phyloP scores from a whole-genome alignment of 192 early-diverging fungal genomes.

The Borealophlyctis nickersoniae region DNA sequence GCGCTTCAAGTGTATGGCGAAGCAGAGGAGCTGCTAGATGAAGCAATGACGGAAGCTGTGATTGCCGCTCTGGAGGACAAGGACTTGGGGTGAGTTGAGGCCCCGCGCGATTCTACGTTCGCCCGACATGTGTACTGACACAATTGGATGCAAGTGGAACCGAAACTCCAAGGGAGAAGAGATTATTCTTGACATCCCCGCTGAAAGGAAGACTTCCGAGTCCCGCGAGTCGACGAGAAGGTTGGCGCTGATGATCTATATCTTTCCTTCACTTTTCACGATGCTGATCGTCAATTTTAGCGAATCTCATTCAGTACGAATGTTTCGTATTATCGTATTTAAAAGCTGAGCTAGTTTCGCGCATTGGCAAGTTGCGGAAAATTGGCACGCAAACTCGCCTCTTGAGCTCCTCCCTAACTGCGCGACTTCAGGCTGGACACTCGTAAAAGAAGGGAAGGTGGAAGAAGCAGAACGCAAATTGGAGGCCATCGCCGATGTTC shows the following conservation, averaged over 20 bases:
- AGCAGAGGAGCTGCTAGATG: conserved; percentile 45
- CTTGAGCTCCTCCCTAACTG: not conserved
- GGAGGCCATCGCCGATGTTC: conserved; percentile 5
- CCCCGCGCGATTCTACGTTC: not conserved
- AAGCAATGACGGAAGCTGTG: conserved; percentile 51
- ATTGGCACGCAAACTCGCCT: not conserved
- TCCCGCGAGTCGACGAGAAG: not conserved
- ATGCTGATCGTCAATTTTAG: not conserved
- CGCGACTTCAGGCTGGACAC: conserved; percentile 12
- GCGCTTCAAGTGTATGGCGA: conserved; percentile 47
- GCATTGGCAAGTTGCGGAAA: conserved; percentile 33
- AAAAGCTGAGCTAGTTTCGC: conserved; percentile 38
- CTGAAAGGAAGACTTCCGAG: conserved; percentile 12
- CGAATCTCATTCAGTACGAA: conserved; percentile 17
- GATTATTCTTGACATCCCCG: not conserved
- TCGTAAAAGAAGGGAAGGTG: conserved; percentile 35
- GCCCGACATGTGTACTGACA: no score
- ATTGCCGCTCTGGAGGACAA: conserved; percentile 52
- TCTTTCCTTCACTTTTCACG: not conserved
- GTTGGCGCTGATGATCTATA: not conserved
- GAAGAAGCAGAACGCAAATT: conserved; percentile 36
- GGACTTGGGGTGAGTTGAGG: conserved; percentile 32
- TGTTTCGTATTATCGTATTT: conserved; percentile 43
- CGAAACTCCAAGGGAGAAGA: conserved; percentile 52
- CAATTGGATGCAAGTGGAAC: conserved; percentile 25